These are phyloP conservation scores for Collybia mongolica DNA, from an alignment of 768 basidiomycete genomes.

Conservation along the genomic window DNA sequence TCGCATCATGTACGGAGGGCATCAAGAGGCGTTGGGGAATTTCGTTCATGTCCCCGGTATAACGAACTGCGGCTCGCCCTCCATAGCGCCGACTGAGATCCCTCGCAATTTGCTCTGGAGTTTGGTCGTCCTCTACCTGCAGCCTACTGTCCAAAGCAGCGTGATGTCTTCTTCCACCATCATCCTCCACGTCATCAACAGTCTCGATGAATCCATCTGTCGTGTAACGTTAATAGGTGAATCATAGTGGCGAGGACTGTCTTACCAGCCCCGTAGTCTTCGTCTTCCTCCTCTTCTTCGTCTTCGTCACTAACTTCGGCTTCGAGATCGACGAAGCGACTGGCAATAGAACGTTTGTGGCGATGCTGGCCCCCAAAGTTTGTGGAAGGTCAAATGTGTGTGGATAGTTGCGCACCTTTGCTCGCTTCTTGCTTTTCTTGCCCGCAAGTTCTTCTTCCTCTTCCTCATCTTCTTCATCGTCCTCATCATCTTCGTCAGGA, in stretches of 20 bases:
- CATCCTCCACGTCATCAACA: slow-evolving; percentile 65
- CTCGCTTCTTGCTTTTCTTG: slow-evolving; percentile 52
- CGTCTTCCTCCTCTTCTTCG: slow-evolving; percentile 86
- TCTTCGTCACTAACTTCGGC: slow-evolving; percentile 97
- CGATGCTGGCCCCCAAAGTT: slow-evolving; percentile 43
- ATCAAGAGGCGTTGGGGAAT: slow-evolving; percentile 92
- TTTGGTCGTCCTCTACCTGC: slow-evolving; percentile 71
- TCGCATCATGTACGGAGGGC: slow-evolving; percentile 96
- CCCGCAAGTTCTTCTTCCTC: slow-evolving; percentile 54
- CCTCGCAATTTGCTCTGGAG: slow-evolving; percentile 82
- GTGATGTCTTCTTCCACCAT: slow-evolving; percentile 57
- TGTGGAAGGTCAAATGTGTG: slow-evolving; percentile 2
- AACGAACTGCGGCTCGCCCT: slow-evolving; percentile 62
- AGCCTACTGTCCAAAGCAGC: slow-evolving; percentile 66
- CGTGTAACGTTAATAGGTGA: slow-evolving; percentile 3
- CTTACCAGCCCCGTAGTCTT: slow-evolving; percentile 62
- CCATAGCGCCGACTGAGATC: slow-evolving; percentile 77
- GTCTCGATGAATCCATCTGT: slow-evolving; percentile 74
- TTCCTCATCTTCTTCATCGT: slow-evolving; percentile 56
- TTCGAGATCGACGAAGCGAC: slow-evolving; percentile 93
- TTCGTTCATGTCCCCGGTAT: slow-evolving; percentile 90
- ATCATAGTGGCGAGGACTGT: background rate
- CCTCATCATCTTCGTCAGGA: slow-evolving; percentile 45
- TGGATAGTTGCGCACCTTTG: slow-evolving; percentile 45
- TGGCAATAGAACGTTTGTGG: slow-evolving; percentile 63